phyloP scores from a whole-genome alignment of 495 filamentous ascomycete genomes.

The Podospora pseudoanserina region DNA sequence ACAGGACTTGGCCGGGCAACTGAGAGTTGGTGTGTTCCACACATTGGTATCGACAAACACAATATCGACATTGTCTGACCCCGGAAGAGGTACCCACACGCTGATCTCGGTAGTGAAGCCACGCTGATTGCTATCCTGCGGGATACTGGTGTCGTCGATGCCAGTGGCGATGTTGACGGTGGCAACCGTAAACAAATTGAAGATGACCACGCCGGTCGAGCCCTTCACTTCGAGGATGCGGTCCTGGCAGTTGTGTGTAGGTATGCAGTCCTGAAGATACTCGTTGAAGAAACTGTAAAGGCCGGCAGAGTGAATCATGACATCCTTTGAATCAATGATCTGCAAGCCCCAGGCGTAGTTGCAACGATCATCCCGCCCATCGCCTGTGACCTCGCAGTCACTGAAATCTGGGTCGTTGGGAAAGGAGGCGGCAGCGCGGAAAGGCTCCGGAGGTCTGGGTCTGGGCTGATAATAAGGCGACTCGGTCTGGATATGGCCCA shows the following conservation, averaged over 20 bases:
- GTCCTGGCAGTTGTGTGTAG: constrained; percentile 68
- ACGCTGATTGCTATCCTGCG: constrained; percentile 10
- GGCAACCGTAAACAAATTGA: too few relatives aligned
- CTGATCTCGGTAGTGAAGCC: constrained; percentile 26
- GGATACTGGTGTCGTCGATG: too few relatives aligned
- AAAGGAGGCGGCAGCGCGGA: constrained; percentile 30
- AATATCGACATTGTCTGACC: constrained; percentile 17
- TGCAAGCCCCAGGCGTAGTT: constrained; percentile 29
- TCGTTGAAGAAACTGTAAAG: constrained; percentile 28
- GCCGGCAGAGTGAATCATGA: constrained; percentile 26
- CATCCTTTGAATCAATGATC: constrained; percentile 19
- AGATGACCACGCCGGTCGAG: too few relatives aligned
- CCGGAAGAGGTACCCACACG: constrained; percentile 24
- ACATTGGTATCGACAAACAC: constrained; percentile 22
- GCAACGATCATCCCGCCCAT: constrained; percentile 14
- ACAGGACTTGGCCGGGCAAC: constrained; percentile 16
- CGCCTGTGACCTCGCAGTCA: constrained; percentile 3
- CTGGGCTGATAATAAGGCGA: constrained; percentile 85
- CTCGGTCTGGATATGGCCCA: constrained; percentile 77
- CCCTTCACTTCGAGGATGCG: too few relatives aligned
- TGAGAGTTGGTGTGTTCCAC: constrained; percentile 11
- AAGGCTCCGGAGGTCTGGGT: constrained; percentile 62
- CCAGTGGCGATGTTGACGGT: too few relatives aligned
- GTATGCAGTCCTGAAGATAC: constrained; percentile 71
- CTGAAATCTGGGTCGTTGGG: constrained; percentile 20